These are phyloP conservation scores for Colletotrichum musicola DNA, from an alignment of 2,329 filamentous ascomycete genomes.

Conservation along the genomic window DNA sequence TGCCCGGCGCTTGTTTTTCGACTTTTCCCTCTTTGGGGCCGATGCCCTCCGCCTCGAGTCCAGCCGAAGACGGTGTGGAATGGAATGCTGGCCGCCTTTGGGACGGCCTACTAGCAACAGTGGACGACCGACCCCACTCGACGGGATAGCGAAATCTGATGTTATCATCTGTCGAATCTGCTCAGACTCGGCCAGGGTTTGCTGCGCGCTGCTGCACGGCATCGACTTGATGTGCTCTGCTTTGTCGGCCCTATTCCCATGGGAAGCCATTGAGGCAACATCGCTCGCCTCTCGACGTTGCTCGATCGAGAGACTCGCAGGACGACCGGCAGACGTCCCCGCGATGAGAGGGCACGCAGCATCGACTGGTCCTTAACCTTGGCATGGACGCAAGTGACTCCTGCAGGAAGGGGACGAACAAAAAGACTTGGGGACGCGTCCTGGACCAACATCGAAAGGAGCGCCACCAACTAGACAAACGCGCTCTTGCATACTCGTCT, in stretches of 20 bases:
- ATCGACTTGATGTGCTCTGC: slow-evolving; percentile 20
- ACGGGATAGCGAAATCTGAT: slow-evolving; percentile 1
- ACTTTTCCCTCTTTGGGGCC: slow-evolving; percentile 1
- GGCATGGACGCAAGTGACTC: slow-evolving; percentile 10
- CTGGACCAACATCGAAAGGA: slow-evolving; percentile 19
- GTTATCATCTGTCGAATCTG: slow-evolving; percentile 8
- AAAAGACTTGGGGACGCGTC: slow-evolving; percentile 22
- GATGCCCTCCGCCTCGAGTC: no score
- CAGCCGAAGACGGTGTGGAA: no score
- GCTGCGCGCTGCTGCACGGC: not conserved
- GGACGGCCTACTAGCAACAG: no score
- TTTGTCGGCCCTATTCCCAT: not conserved
- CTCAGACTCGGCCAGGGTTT: not conserved
- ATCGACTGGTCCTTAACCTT: slow-evolving; percentile 6
- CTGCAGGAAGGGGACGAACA: slow-evolving; percentile 1
- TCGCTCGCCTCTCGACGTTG: slow-evolving; percentile 5
- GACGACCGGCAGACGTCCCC: slow-evolving; percentile 26
- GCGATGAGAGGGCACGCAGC: not conserved
- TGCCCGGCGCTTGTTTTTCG: slow-evolving; percentile 39
- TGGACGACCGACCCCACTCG: not conserved
- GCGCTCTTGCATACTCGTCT: slow-evolving; percentile 4
- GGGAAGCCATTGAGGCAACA: slow-evolving; percentile 9
- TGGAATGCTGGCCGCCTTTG: no score
- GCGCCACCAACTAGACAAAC: slow-evolving; percentile 17
- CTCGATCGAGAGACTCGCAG: slow-evolving; percentile 29